Evolutionary conservation across 768 basidiomycete genomes (phyloP).

Genomic region (Epithele typhae): DNA sequence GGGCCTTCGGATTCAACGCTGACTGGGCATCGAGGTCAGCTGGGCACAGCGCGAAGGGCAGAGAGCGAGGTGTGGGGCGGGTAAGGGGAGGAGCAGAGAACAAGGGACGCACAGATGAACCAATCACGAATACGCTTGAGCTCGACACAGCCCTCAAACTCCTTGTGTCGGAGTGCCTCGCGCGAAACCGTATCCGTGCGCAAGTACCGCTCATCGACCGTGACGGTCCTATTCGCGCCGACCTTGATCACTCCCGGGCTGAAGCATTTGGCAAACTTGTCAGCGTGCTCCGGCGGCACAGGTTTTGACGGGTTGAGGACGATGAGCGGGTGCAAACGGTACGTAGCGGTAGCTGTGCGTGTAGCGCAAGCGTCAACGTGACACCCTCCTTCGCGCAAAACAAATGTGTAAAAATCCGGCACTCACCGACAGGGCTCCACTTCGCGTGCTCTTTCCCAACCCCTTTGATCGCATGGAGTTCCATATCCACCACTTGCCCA

Average conservation of each 20-base stretch:
- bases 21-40: constrained; percentile 40
- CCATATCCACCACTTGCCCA: constrained; percentile 81
- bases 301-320: constrained; percentile 62
- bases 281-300: constrained; percentile 70
- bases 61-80: not conserved
- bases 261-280: constrained; percentile 87
- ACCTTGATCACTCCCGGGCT: constrained; percentile 75
- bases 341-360: constrained; percentile 85
- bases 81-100: not conserved
- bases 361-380: no score
- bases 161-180: constrained; percentile 88
- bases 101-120: constrained; percentile 73
- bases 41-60: not conserved
- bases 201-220: constrained; percentile 59
- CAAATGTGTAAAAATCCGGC: not conserved
- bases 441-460: constrained; percentile 95
- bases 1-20: constrained; percentile 89
- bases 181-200: constrained; percentile 87
- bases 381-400: no score
- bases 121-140: constrained; percentile 85
- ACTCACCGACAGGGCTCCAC: constrained; percentile 88
- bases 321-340: constrained; percentile 87
- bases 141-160: constrained; percentile 81
- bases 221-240: constrained; percentile 51
- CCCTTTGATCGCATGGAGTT: constrained; percentile 89